Percentiles rank a stretch among this genome's conserved stretches.
These are phyloP conservation scores for Psilocybe subaeruginosa DNA, from an alignment of 768 basidiomycete species.

Conservation along the genomic window DNA sequence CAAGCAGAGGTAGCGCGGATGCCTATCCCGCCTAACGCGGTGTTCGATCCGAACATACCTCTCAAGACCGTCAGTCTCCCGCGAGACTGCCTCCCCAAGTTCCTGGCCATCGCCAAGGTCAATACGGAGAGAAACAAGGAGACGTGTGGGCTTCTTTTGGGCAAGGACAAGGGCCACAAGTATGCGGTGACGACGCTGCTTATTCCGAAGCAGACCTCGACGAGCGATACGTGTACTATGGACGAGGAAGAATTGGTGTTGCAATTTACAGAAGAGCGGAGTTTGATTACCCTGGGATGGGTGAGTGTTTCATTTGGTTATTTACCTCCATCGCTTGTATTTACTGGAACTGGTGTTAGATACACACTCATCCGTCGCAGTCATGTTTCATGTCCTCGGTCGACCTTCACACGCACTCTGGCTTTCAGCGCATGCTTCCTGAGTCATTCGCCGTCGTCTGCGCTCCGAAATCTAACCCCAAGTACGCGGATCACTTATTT, in stretches of 20 bases:
- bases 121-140: slow-evolving; percentile 83
- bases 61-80: slow-evolving; percentile 74
- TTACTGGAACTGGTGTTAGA: slow-evolving; percentile 45
- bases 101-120: slow-evolving; percentile 73
- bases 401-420: slow-evolving; percentile 89
- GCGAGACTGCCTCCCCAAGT: slow-evolving; percentile 70
- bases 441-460: slow-evolving; percentile 95
- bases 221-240: slow-evolving; percentile 92
- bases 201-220: slow-evolving; percentile 88
- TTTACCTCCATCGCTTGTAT: background rate
- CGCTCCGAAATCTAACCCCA: slow-evolving; percentile 77
- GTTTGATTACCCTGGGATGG: slow-evolving; percentile 90
- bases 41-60: slow-evolving; percentile 34
- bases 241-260: slow-evolving; percentile 87
- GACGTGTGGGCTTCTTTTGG: slow-evolving; percentile 86
- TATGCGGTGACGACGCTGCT: slow-evolving; percentile 80
- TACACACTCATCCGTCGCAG: slow-evolving; percentile 91
- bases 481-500: slow-evolving; percentile 42
- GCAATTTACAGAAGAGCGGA: slow-evolving; percentile 81
- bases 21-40: slow-evolving; percentile 20
- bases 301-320: slow-evolving; percentile 45
- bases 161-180: slow-evolving; percentile 62
- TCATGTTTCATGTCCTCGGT: slow-evolving; percentile 96
- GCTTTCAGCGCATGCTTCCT: slow-evolving; percentile 87
- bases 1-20: slow-evolving; percentile 21